Percentiles rank a stretch among this genome's conserved stretches.
These are phyloP conservation scores for Aspergillus tanneri DNA, from an alignment of 2,329 filamentous ascomycete genomes.

Conservation along the genomic window DNA sequence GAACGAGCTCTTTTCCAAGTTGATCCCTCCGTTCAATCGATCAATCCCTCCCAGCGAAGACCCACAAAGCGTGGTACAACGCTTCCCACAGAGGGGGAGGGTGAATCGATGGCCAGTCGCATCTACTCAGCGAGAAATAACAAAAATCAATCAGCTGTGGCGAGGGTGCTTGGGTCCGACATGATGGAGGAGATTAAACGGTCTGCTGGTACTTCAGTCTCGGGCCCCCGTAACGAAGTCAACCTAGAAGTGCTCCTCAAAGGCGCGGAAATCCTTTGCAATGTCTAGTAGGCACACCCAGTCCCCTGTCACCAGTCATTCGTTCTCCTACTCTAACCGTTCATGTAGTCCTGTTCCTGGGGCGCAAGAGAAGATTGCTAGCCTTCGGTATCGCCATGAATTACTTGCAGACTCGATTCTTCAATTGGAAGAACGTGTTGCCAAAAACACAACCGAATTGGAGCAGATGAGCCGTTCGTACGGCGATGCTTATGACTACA, in stretches of 20 bases:
- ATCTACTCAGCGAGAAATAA: conserved; percentile 55
- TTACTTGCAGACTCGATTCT: conserved; percentile 71
- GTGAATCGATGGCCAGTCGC: conserved; percentile 46
- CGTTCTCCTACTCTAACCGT: conserved; percentile 17
- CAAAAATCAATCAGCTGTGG: conserved; percentile 76
- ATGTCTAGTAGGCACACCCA: conserved; percentile 65
- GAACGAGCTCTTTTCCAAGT: conserved; percentile 94
- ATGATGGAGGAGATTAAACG: conserved; percentile 76
- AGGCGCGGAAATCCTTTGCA: conserved; percentile 86
- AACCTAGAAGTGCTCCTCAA: conserved; percentile 81
- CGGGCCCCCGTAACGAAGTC: conserved; percentile 63
- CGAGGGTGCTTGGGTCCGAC: conserved; percentile 82
- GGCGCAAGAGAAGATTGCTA: conserved; percentile 71
- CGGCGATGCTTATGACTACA: conserved; percentile 56
- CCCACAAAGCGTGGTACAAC: conserved; percentile 51
- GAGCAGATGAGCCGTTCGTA: conserved; percentile 65
- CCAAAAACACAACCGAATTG: conserved; percentile 71
- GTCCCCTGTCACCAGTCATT: neutral
- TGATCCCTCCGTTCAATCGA: conserved; percentile 62
- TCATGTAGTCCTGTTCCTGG: conserved; percentile 67
- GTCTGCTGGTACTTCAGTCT: conserved; percentile 56
- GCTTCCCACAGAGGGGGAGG: conserved; percentile 42
- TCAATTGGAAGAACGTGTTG: conserved; percentile 77
- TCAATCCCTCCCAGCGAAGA: conserved; percentile 49
- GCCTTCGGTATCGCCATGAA: conserved; percentile 68